Percentiles rank a stretch among this genome's conserved stretches.
Conservation (phyloP, 352 stramenopile genomes). For the Pythium folliculosum region DNA sequence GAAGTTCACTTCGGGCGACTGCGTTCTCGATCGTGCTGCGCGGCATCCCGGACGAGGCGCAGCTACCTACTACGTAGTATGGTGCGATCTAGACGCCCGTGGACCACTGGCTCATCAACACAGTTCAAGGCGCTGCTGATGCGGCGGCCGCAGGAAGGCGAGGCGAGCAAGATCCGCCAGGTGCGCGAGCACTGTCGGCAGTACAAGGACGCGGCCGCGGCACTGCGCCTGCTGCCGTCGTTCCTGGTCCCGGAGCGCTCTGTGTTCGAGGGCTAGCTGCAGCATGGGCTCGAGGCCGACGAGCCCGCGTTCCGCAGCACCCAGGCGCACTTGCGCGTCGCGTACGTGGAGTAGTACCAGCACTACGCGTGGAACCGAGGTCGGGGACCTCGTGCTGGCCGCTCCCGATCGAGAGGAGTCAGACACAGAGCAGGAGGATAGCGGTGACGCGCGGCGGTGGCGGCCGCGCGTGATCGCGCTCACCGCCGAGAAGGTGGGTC, state of each 20-base stretch:
- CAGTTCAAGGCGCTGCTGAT: constrained; percentile 94
- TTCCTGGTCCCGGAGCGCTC: constrained; percentile 72
- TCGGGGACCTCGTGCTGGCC: too few species aligned
- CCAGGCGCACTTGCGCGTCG: constrained; percentile 49
- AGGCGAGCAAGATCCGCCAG: constrained; percentile 80
- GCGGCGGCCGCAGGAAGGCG: constrained; percentile 82
- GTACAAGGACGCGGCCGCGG: constrained; percentile 81
- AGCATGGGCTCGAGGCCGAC: constrained; percentile 73
- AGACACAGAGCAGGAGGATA: too few species aligned
- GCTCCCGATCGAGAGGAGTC: too few species aligned
- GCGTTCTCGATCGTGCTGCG: constrained; percentile 94
- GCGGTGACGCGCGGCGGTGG: too few species aligned
- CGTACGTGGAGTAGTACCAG: constrained; percentile 89
- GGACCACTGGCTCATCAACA: constrained; percentile 89
- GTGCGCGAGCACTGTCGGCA: constrained; percentile 82
- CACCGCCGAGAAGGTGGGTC: constrained; percentile 71
- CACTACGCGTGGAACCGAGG: constrained; percentile 89
- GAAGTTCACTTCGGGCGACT: constrained; percentile 86
- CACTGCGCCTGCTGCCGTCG: constrained; percentile 75
- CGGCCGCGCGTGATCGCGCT: constrained; percentile 29
- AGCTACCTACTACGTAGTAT: constrained; percentile 33
- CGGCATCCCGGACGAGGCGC: constrained; percentile 73
- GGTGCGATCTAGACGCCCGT: constrained; percentile 42
- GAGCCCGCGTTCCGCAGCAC: constrained; percentile 74
- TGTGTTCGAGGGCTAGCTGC: constrained; percentile 72